Evolutionary conservation across 2,329 filamentous ascomycete species (phyloP), one percentile per base, ranked within the genome.

Genomic region (Cladophialophora carrionii): DNA sequence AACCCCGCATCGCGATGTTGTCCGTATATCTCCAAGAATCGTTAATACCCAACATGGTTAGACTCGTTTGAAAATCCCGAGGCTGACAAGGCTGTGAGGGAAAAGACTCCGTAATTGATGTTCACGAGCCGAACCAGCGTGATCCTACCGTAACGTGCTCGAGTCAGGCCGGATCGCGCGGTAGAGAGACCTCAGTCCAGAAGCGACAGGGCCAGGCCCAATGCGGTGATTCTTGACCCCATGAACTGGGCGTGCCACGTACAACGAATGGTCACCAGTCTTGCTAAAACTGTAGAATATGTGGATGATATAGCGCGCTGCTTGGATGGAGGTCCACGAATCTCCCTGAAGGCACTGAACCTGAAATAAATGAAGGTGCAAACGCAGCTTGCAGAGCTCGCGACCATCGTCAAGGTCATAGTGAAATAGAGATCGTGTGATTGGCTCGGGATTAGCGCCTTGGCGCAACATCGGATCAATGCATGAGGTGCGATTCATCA

Each of bases 371-470:
- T 4, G 37, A 41, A n/a, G 37, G 17, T 41, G 37, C 37, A n/a
- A 8, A 41, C 17, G 37, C 37, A 6, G 37, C 5, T n/a, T 41
- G 37, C 8, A 43, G 37, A 43, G 37, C 37, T 43, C 14, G 14
- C 4, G 8, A 43, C 37, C 17, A 43, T 17, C 5, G 20, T 41
- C 26, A 58, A 52, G 56, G 32, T 55, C 37, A 20, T 43, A 14
- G 37, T 43, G 37, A 43, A 64, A 64, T 65, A 20, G 48, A 29
- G 37, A 65, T 46, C 32, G 37, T n/a, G 1, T 65, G 57, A 65
- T 65, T 65, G 63, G 63, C 48, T 55, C 58, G 53, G 58, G 14
- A 8, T 24, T 52, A 37, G 20, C 48, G 22, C 49, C 63, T 58
- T 61, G 57, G 63, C 58, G 52, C 43, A 65, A 49, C 34, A 12